phyloP scores from a whole-genome alignment of 805 yeast species.

The Millerozyma acaciae region DNA sequence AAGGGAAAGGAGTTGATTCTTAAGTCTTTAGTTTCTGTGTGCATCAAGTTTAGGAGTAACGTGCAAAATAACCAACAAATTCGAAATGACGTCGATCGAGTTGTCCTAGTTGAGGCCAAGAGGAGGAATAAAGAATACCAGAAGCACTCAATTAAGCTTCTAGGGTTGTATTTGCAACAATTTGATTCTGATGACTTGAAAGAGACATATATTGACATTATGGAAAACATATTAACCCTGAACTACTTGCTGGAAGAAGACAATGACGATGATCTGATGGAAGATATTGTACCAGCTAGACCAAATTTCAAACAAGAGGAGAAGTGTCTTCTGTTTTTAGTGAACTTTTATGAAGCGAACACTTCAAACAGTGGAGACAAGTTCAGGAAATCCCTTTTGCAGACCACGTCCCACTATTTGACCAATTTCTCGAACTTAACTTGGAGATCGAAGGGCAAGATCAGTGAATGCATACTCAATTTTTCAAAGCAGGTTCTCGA shows the following conservation, averaged over 20 bases:
- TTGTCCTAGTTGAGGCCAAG: constrained; percentile 56
- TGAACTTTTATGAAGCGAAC: constrained; percentile 33
- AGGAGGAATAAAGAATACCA: constrained; percentile 67
- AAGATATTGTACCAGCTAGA: constrained; percentile 31
- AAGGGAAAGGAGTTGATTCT: constrained; percentile 77
- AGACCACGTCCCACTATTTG: constrained; percentile 18
- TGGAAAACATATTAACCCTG: constrained; percentile 32
- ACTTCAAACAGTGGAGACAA: constrained; percentile 3
- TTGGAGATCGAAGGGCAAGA: constrained; percentile 58
- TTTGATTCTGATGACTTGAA: constrained; percentile 32
- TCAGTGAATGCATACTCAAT: constrained; percentile 37
- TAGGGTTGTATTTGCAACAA: constrained; percentile 47
- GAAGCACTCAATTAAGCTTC: constrained; percentile 46
- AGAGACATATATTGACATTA: constrained; percentile 34
- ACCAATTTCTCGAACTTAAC: constrained; percentile 36
- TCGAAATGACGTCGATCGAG: constrained; percentile 35
- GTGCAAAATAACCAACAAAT: constrained; percentile 28
- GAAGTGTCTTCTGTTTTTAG: constrained; percentile 34
- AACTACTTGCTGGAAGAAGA: constrained; percentile 32
- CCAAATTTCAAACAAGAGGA: constrained; percentile 48
- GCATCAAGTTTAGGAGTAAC: constrained; percentile 41
- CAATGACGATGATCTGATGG: constrained; percentile 32
- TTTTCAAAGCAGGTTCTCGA: constrained; percentile 10
- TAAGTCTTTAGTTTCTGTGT: constrained; percentile 61
- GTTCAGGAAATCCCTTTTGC: constrained; percentile 24